These are phyloP conservation scores for Leccinum uliginosum DNA, from an alignment of 768 basidiomycete species.

Conservation along the genomic window DNA sequence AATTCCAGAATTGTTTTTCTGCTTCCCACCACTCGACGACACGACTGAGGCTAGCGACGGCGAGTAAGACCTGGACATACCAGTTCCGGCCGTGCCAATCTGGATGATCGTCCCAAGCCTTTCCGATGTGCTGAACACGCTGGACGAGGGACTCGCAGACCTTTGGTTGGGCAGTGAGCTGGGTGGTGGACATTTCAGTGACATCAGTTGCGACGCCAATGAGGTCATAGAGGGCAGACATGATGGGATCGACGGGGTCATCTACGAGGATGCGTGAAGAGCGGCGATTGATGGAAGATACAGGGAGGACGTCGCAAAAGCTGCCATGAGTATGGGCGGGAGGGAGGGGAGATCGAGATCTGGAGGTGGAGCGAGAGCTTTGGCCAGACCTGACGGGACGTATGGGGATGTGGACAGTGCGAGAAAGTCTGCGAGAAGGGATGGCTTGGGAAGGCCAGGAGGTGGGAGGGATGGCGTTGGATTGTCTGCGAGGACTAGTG, in stretches of 20 bases:
- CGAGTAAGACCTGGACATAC: slow-evolving; percentile 96
- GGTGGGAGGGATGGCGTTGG: slow-evolving; percentile 43
- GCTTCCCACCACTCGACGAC: slow-evolving; percentile 99
- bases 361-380: slow-evolving; percentile 90
- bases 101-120: slow-evolving; percentile 95
- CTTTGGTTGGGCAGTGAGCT: slow-evolving; percentile 83
- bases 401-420: slow-evolving; percentile 73
- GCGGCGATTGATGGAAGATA: slow-evolving; percentile 57
- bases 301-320: slow-evolving; percentile 52
- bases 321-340: slow-evolving; percentile 58
- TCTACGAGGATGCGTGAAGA: slow-evolving; percentile 81
- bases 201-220: slow-evolving; percentile 93
- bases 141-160: slow-evolving; percentile 83
- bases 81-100: slow-evolving; percentile 97
- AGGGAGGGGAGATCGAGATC: slow-evolving; percentile 90
- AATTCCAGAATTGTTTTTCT: slow-evolving; percentile 99
- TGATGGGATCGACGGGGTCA: slow-evolving; percentile 84
- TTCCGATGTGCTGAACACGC: slow-evolving; percentile 86
- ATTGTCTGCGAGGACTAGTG: slow-evolving; percentile 62
- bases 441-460: slow-evolving; percentile 54
- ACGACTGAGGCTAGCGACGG: slow-evolving; percentile 91
- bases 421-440: slow-evolving; percentile 80
- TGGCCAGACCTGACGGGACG: slow-evolving; percentile 67
- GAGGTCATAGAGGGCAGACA: slow-evolving; percentile 85
- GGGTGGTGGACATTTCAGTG: slow-evolving; percentile 80